Evolutionary conservation across 2,329 filamentous ascomycete species (phyloP), one percentile per base, ranked within the genome.

Genomic region (Epichloe uncinata): DNA sequence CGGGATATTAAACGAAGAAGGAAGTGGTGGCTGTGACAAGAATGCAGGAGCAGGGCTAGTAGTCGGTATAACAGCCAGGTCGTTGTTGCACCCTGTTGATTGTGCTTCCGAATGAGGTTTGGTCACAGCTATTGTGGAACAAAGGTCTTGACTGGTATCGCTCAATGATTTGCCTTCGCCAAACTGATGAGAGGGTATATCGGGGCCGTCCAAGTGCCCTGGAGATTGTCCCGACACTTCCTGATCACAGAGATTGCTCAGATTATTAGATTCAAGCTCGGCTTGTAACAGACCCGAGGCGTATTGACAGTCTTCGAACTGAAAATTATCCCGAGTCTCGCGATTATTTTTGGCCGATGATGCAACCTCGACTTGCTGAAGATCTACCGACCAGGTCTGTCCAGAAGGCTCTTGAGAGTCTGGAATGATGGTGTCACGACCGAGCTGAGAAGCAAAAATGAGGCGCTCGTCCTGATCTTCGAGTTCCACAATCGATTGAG

Each of bases 351-450:
- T 18, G 16, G 37, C 36, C 22, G 50, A 45, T 13, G 43, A 36
- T 1, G 33, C 41, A 38, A 41, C 15, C 15, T 48, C 45, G 18
- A 30, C 34, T 3, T 18, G 30, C 26, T 35, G 33, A 26, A 42
- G 20, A 43, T 49, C 30, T 43, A 56, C 55, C 4, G 58, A 53
- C 50, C 54, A 58, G 12, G 55, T 54, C 47, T 56, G 57, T 11
- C 55, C 57, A n/a, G 62, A 62, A 9, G 53, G 54, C 35, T 68
- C 69, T 52, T 73, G 69, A 0, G 72, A 74, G 52, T 73, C 71
- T 0, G 69, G 69, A 22, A 74, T 68, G 3, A 74, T 68, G 3
- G 67, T 72, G 26, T 55, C 55, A 48, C 64, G 61, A 50, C 64
- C 70, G 37, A 63, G 51, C 26, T 61, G 55, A 4, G 61, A 58